These are phyloP conservation scores for Eimeria mitis DNA, from an alignment of 169 alveolate species.

Conservation along the genomic window DNA sequence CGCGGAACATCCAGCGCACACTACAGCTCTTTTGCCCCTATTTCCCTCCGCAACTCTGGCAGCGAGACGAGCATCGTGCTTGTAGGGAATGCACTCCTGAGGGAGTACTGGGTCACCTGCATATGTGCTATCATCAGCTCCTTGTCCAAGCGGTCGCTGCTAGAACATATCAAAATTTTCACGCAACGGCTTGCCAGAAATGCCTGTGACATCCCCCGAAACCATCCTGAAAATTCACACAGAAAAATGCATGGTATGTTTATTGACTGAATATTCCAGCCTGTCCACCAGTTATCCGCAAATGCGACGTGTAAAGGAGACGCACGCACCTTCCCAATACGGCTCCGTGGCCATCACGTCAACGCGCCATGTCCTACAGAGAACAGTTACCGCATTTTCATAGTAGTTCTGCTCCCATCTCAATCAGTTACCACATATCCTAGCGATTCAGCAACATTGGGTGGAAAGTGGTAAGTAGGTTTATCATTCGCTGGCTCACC, in stretches of 20 bases:
- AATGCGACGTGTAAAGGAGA: neutral
- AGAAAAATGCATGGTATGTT: neutral
- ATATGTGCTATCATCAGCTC: constrained; percentile 94
- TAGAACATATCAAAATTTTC: constrained; percentile 90
- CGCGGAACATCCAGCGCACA: neutral
- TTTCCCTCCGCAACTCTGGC: neutral
- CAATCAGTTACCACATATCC: neutral
- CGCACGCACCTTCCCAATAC: constrained; percentile 87
- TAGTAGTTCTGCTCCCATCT: neutral
- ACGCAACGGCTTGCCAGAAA: constrained; percentile 89
- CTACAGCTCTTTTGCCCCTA: neutral
- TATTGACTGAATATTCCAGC: neutral
- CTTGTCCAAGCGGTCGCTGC: constrained; percentile 94
- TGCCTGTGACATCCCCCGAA: constrained; percentile 90
- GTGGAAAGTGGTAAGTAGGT: neutral
- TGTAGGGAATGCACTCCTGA: neutral
- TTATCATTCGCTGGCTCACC: constrained; percentile 7
- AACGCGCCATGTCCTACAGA: constrained; percentile 88
- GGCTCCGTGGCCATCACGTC: constrained; percentile 90
- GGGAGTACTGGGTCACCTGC: constrained; percentile 78
- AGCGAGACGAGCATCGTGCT: neutral
- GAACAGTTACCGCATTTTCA: neutral
- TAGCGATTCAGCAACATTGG: neutral
- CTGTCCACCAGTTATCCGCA: neutral
- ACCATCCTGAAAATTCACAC: constrained; percentile 88